Percentiles rank a stretch among this genome's conserved stretches.
Conservation (phyloP, 768 basidiomycete species). For the Russula dissimulans region DNA sequence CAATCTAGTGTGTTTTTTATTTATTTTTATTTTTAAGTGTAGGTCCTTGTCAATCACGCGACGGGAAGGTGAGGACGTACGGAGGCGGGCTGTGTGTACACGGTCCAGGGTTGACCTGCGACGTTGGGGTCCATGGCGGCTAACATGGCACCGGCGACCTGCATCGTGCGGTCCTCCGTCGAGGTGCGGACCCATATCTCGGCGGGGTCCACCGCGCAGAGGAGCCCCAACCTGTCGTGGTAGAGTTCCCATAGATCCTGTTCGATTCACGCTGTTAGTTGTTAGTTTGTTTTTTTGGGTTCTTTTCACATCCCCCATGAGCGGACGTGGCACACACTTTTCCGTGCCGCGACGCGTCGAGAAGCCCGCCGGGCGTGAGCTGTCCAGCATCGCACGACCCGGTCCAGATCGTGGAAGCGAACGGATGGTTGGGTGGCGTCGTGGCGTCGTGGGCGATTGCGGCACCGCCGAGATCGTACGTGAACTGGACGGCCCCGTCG, state of each 20-base stretch:
- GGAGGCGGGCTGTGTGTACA: constrained; percentile 34
- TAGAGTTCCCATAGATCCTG: constrained; percentile 44
- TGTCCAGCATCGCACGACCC: constrained; percentile 42
- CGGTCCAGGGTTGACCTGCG: constrained; percentile 28
- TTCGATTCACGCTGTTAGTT: no score
- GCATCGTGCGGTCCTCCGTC: constrained; percentile 38
- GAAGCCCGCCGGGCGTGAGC: constrained; percentile 36
- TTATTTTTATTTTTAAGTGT: no score
- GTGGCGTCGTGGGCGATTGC: constrained; percentile 33
- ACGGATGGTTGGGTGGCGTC: constrained; percentile 37
- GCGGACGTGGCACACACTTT: constrained; percentile 23
- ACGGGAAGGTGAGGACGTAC: constrained; percentile 23
- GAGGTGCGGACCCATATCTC: constrained; percentile 39
- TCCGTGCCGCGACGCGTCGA: constrained; percentile 37
- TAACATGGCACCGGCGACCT: constrained; percentile 38
- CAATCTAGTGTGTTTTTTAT: constrained; percentile 29
- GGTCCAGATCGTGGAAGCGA: constrained; percentile 36
- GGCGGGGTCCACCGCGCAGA: constrained; percentile 27
- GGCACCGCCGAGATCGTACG: constrained; percentile 31
- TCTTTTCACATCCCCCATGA: no score
- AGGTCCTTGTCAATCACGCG: no score
- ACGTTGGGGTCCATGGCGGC: constrained; percentile 36
- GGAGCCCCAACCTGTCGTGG: constrained; percentile 29
- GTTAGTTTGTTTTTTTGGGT: not conserved
- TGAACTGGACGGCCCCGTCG: constrained; percentile 25